Evolutionary conservation across 1,284 basidiomycete genomes (phyloP).

Genomic region (Sparassis latifolia): DNA sequence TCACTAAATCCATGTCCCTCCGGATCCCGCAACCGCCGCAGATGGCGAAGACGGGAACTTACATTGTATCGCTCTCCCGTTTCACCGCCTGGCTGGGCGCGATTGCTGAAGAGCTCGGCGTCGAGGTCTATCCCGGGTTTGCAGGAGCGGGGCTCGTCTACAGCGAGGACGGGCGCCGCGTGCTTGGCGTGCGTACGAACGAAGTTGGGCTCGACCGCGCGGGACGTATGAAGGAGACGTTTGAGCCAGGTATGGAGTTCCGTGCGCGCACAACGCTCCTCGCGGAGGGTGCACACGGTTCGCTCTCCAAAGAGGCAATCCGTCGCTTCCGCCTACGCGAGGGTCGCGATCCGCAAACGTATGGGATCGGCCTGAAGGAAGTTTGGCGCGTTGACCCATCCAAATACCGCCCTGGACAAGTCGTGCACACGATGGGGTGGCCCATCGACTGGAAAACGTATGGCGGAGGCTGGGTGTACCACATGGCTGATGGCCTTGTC

Average conservation of each 20-base stretch:
- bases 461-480: slow-evolving; percentile 93
- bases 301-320: slow-evolving; percentile 80
- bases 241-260: slow-evolving; percentile 98
- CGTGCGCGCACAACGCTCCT: slow-evolving; percentile 91
- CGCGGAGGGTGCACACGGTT: slow-evolving; percentile 95
- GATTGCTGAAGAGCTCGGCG: slow-evolving; percentile 87
- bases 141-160: slow-evolving; percentile 84
- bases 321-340: slow-evolving; percentile 73
- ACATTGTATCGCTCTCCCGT: slow-evolving; percentile 86
- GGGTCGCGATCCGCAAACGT: slow-evolving; percentile 89
- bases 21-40: slow-evolving; percentile 96
- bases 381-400: slow-evolving; percentile 88
- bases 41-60: slow-evolving; percentile 95
- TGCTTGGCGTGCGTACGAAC: slow-evolving; percentile 88
- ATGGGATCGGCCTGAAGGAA: slow-evolving; percentile 95
- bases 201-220: slow-evolving; percentile 89
- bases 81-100: slow-evolving; percentile 88
- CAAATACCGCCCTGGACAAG: slow-evolving; percentile 78
- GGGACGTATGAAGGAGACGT: slow-evolving; percentile 78
- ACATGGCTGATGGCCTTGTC: slow-evolving; percentile 92
- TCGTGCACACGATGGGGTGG: slow-evolving; percentile 94
- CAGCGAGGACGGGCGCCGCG: slow-evolving; percentile 56
- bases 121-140: slow-evolving; percentile 97
- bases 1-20: slow-evolving; percentile 68
- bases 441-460: slow-evolving; percentile 85